A percentile compares a stretch with the other conserved stretches of the same genome.
Conservation (phyloP, 1,284 basidiomycete species). For the Leccinum angustisporum region DNA sequence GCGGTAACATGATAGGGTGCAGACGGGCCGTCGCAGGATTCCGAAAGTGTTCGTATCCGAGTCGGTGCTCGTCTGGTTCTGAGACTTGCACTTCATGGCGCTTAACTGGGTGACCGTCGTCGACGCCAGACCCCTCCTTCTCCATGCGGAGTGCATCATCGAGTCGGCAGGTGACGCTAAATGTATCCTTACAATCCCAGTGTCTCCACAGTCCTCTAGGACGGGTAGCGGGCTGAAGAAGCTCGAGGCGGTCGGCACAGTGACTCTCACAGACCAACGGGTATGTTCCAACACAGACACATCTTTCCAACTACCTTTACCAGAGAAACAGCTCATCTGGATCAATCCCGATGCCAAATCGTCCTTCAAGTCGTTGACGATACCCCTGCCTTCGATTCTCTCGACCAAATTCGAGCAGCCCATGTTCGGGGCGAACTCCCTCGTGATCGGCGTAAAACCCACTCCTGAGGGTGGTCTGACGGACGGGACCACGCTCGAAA, state of each 20-base stretch:
- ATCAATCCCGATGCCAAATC: slow-evolving; percentile 41
- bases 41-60: neutral
- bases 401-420: slow-evolving; percentile 75
- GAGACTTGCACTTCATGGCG: slow-evolving; percentile 50
- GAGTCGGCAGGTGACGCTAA: slow-evolving; percentile 57
- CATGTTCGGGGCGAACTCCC: slow-evolving; percentile 65
- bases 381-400: slow-evolving; percentile 64
- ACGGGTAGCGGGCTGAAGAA: slow-evolving; percentile 55
- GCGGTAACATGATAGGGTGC: neutral
- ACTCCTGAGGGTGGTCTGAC: slow-evolving; percentile 62
- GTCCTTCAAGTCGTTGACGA: slow-evolving; percentile 49
- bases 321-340: slow-evolving; percentile 59
- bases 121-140: slow-evolving; percentile 57
- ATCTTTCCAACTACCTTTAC: slow-evolving; percentile 3
- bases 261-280: slow-evolving; percentile 69
- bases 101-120: slow-evolving; percentile 76
- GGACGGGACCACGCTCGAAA: slow-evolving; percentile 60
- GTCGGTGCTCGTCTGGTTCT: neutral
- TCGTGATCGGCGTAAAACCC: slow-evolving; percentile 65
- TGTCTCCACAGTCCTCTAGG: slow-evolving; percentile 40
- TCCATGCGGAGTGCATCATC: slow-evolving; percentile 62
- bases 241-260: slow-evolving; percentile 56
- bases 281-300: slow-evolving; percentile 41
- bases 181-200: slow-evolving; percentile 56
- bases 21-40: neutral